A percentile compares a stretch with the other conserved stretches of the same genome.
These are phyloP conservation scores for Backusella morwellensis DNA, from an alignment of 192 early-diverging fungal species.

Conservation along the genomic window DNA sequence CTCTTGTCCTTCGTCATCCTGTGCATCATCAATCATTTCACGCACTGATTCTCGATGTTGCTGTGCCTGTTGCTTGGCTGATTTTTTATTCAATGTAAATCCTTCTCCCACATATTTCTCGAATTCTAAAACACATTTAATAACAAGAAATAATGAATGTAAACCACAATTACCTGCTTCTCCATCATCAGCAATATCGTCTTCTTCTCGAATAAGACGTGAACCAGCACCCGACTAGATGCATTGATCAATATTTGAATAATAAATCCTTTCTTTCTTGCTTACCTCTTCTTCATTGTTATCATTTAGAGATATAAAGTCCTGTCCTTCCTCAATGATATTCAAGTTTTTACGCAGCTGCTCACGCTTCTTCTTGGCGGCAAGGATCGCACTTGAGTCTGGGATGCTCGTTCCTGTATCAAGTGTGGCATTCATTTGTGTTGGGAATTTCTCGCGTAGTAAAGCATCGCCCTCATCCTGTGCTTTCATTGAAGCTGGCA, in stretches of 20 bases:
- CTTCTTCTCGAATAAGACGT: constrained; percentile 55
- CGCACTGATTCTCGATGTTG: constrained; percentile 36
- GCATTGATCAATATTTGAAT: too few relatives aligned
- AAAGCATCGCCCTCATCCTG: constrained; percentile 28
- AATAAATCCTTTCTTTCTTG: neutral
- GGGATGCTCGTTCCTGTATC: constrained; percentile 34
- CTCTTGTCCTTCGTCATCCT: constrained; percentile 45
- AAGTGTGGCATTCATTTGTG: constrained; percentile 30
- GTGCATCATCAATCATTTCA: constrained; percentile 54
- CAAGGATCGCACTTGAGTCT: constrained; percentile 48
- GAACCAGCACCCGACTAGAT: constrained; percentile 13
- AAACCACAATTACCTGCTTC: constrained; percentile 29
- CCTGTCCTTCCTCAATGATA: constrained; percentile 25
- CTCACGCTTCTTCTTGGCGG: constrained; percentile 55
- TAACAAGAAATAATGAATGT: neutral
- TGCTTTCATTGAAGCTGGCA: constrained; percentile 11
- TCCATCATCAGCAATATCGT: constrained; percentile 56
- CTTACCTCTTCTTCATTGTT: constrained; percentile 1
- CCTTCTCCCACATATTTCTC: constrained; percentile 51
- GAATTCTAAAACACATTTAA: constrained; percentile 32
- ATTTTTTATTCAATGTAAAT: constrained; percentile 43
- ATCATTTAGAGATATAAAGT: constrained; percentile 31
- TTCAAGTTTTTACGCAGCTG: constrained; percentile 41
- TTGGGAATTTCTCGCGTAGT: constrained; percentile 46
- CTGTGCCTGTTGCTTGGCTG: constrained; percentile 40